These are phyloP conservation scores for Trypanosoma scelopori DNA, from an alignment of 208 protist genomes.

Conservation along the genomic window DNA sequence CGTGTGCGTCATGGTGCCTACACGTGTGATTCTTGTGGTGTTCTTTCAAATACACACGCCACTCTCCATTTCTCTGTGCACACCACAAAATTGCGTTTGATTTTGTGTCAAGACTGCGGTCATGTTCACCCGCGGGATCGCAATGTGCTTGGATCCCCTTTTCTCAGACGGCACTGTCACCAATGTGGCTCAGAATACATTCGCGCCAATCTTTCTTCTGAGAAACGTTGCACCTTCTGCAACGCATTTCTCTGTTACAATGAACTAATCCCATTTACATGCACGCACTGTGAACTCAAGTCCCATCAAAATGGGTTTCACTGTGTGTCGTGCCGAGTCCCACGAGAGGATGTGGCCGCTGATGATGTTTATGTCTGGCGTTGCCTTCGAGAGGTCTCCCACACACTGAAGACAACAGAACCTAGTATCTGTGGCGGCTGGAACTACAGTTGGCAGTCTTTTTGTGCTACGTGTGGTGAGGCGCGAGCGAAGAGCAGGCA, in stretches of 20 bases:
- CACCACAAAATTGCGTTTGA: conserved; percentile 31
- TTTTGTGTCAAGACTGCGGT: conserved; percentile 55
- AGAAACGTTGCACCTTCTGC: conserved; percentile 47
- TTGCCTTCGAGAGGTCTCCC: conserved; percentile 53
- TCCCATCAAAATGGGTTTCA: conserved; percentile 52
- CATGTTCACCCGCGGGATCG: conserved; percentile 63
- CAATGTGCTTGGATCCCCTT: conserved; percentile 46
- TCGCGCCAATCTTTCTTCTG: not conserved
- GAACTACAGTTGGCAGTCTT: conserved; percentile 76
- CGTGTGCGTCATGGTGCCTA: conserved; percentile 24
- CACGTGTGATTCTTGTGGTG: conserved; percentile 49
- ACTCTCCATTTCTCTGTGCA: not conserved
- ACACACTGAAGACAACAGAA: conserved; percentile 3
- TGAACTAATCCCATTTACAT: conserved; percentile 66
- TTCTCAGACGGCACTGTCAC: conserved; percentile 63
- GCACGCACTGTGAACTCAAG: conserved; percentile 33
- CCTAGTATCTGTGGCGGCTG: conserved; percentile 48
- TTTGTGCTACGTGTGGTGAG: conserved; percentile 45
- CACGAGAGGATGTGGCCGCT: conserved; percentile 42
- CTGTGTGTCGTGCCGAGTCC: conserved; percentile 50
- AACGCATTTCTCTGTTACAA: conserved; percentile 46
- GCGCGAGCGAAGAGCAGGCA: conserved; percentile 36
- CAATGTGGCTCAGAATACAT: conserved; percentile 45
- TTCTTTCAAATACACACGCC: conserved; percentile 5
- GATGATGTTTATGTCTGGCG: conserved; percentile 52